These are phyloP conservation scores for Amanita phalloides DNA, from an alignment of 768 basidiomycete species.

Conservation along the genomic window DNA sequence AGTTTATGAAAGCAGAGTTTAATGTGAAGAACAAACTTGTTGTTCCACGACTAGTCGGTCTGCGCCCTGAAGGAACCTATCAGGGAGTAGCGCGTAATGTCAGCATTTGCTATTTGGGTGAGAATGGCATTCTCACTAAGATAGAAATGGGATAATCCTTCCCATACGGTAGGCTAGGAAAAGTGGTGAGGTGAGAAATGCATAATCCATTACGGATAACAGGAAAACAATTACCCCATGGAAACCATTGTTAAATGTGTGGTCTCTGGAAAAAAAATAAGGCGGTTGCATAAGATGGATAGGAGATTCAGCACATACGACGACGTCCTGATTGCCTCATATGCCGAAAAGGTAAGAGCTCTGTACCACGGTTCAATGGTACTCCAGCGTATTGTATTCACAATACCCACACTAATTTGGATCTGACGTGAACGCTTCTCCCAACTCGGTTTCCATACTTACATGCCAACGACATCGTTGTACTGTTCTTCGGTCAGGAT, in stretches of 20 bases:
- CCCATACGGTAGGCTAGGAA: constrained; percentile 30
- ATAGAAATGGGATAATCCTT: constrained; percentile 22
- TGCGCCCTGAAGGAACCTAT: constrained; percentile 61
- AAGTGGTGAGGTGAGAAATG: neutral
- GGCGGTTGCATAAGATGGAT: neutral
- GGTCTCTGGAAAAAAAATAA: constrained; percentile 29
- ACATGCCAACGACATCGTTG: constrained; percentile 62
- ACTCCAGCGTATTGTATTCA: constrained; percentile 51
- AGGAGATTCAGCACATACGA: constrained; percentile 19
- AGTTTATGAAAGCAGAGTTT: neutral
- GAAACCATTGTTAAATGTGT: constrained; percentile 62
- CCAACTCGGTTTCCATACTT: constrained; percentile 9
- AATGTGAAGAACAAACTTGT: constrained; percentile 38
- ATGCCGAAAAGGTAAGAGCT: constrained; percentile 35
- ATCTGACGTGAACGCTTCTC: neutral
- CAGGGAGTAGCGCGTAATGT: constrained; percentile 4
- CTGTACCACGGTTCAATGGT: constrained; percentile 38
- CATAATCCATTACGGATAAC: neutral
- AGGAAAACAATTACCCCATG: constrained; percentile 33
- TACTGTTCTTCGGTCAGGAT: constrained; percentile 71
- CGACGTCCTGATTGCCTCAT: constrained; percentile 31
- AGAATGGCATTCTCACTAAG: neutral
- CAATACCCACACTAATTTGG: constrained; percentile 35
- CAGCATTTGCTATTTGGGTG: neutral
- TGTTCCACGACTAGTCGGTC: constrained; percentile 72